Percentiles rank a stretch among this genome's conserved stretches.
phyloP scores from a whole-genome alignment of 2,329 filamentous ascomycete genomes.

The Trichoderma gracile region DNA sequence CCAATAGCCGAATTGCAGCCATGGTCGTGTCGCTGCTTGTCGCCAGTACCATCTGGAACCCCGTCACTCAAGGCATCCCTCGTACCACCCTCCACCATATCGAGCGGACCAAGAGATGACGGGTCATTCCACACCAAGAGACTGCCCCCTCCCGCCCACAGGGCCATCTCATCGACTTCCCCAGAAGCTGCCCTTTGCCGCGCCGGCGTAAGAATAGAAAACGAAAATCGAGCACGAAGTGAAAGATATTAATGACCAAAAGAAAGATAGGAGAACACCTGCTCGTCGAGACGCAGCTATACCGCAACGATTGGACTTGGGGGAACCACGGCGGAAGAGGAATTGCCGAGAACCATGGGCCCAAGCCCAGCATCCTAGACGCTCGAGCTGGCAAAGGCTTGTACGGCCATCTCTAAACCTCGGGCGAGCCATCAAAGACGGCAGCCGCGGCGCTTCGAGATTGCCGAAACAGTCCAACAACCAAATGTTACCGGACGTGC shows the following conservation, averaged over 20 bases:
- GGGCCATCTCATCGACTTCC: slow-evolving; percentile 32
- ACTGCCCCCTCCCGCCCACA: background rate
- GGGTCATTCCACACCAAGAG: background rate
- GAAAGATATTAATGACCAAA: slow-evolving; percentile 34
- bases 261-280: slow-evolving; percentile 36
- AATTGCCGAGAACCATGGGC: background rate
- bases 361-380: slow-evolving; percentile 23
- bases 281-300: slow-evolving; percentile 38
- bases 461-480: slow-evolving; percentile 28
- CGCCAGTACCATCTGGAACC: background rate
- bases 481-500: slow-evolving; percentile 42
- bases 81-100: background rate
- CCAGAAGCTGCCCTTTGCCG: slow-evolving; percentile 40
- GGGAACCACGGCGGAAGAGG: slow-evolving; percentile 11
- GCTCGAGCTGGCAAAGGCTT: slow-evolving; percentile 23
- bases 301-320: slow-evolving; percentile 41
- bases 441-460: slow-evolving; percentile 26
- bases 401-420: slow-evolving; percentile 13
- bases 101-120: background rate
- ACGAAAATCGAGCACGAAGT: slow-evolving; percentile 28
- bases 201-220: slow-evolving; percentile 34
- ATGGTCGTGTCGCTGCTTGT: background rate
- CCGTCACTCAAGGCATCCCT: background rate
- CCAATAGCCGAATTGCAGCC: slow-evolving; percentile 4
- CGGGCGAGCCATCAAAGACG: slow-evolving; percentile 8